Conservation (phyloP, 2,329 filamentous ascomycete species). For the Talaromyces sp. region DNA sequence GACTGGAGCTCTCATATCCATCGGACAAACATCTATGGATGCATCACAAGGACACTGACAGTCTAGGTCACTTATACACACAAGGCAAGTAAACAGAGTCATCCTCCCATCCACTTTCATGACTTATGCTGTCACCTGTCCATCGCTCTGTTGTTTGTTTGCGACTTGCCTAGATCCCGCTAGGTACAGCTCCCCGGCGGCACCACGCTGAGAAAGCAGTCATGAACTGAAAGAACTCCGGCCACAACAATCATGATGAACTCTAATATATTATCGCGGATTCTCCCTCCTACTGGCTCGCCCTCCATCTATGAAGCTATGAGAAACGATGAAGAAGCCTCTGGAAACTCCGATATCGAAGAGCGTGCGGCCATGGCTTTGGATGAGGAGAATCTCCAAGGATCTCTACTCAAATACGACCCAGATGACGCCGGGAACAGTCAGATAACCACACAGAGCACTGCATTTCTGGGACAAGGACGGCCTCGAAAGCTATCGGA, state of each 20-base stretch:
- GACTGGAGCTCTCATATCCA: conserved; percentile 2
- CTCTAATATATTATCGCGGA: conserved; percentile 42
- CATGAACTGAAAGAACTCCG: conserved; percentile 12
- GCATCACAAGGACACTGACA: conserved; percentile 4
- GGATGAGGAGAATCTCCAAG: conserved; percentile 50
- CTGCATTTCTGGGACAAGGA: conserved; percentile 35
- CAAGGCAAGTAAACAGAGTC: neutral
- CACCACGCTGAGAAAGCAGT: conserved; percentile 18
- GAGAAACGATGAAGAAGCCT: conserved; percentile 45
- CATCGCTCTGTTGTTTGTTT: neutral
- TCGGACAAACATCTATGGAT: neutral
- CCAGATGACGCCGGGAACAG: conserved; percentile 53
- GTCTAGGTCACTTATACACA: neutral
- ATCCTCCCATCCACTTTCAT: neutral
- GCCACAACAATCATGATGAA: conserved; percentile 38
- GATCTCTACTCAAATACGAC: conserved; percentile 55
- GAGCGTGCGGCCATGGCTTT: conserved; percentile 48
- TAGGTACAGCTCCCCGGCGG: neutral
- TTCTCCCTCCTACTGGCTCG: conserved; percentile 49
- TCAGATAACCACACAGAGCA: conserved; percentile 46
- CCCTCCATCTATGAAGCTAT: conserved; percentile 49
- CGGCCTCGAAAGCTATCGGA: conserved; percentile 25
- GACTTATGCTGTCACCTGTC: conserved; percentile 10
- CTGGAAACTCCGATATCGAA: conserved; percentile 45
- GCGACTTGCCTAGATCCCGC: neutral